Conservation (phyloP, 345 rosid genomes). For the Eucalyptus camaldulensis region DNA sequence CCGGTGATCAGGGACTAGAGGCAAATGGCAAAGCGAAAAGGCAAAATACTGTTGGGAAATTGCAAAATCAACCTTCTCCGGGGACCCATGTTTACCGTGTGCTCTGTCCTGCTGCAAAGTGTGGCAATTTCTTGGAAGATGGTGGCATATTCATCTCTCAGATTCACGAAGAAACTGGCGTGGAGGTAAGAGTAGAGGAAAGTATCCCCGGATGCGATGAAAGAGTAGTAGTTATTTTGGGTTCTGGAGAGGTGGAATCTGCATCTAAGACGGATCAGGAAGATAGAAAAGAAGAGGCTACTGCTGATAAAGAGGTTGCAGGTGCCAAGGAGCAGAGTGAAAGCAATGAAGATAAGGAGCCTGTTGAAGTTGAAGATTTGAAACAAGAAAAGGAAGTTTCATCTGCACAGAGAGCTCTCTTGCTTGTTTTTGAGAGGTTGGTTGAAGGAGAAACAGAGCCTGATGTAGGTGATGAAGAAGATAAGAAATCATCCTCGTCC, state of each 20-base stretch:
- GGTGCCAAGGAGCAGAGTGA: background rate
- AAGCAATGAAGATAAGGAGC: slow-evolving; percentile 6
- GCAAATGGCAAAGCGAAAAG: slow-evolving; percentile 32
- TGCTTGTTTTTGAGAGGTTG: slow-evolving; percentile 45
- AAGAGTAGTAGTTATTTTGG: slow-evolving; percentile 29
- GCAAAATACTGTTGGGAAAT: slow-evolving; percentile 23
- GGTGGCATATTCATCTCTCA: slow-evolving; percentile 22
- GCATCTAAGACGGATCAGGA: background rate
- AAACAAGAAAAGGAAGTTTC: slow-evolving; percentile 18
- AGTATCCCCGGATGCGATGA: slow-evolving; percentile 42
- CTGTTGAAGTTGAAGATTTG: slow-evolving; percentile 10
- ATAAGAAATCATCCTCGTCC: slow-evolving; percentile 8
- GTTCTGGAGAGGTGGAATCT: slow-evolving; percentile 5
- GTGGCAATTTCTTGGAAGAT: slow-evolving; percentile 21
- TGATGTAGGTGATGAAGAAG: slow-evolving; percentile 19
- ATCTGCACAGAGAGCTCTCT: slow-evolving; percentile 38
- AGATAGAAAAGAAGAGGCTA: background rate
- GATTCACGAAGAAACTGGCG: slow-evolving; percentile 39
- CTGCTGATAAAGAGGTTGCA: slow-evolving; percentile 1
- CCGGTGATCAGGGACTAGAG: slow-evolving; percentile 20
- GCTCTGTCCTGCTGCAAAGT: slow-evolving; percentile 31
- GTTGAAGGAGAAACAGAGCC: slow-evolving; percentile 19
- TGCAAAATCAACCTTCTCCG: slow-evolving; percentile 2
- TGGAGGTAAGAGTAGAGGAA: slow-evolving; percentile 40
- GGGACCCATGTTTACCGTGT: slow-evolving; percentile 19